Conservation (phyloP, 345 rosid genomes). For the Citrus medica region DNA sequence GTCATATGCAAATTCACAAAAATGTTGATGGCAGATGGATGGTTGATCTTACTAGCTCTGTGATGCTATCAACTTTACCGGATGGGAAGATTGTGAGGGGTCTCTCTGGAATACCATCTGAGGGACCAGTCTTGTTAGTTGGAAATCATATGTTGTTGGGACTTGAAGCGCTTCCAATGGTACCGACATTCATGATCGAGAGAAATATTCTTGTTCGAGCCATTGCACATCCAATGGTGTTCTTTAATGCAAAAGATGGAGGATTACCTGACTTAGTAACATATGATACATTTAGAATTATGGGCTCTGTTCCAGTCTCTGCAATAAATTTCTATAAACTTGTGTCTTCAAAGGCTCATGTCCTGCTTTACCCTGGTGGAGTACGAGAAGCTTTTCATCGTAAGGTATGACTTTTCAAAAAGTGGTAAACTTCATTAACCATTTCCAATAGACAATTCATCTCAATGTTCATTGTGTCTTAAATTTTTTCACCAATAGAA, state of each 20-base stretch:
- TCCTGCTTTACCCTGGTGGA: constrained; percentile 72
- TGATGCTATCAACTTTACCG: constrained; percentile 44
- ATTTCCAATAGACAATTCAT: too few relatives aligned
- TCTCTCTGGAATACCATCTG: constrained; percentile 48
- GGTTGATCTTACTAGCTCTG: constrained; percentile 21
- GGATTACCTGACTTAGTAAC: constrained; percentile 8
- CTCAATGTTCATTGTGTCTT: too few relatives aligned
- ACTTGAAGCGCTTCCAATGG: constrained; percentile 30
- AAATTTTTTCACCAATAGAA: too few relatives aligned
- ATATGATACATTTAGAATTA: constrained; percentile 36
- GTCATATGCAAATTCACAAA: neutral
- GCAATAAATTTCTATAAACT: constrained; percentile 56
- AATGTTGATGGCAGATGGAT: neutral
- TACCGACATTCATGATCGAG: constrained; percentile 23
- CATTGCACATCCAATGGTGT: constrained; percentile 44
- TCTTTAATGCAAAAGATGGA: constrained; percentile 16
- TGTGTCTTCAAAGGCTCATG: constrained; percentile 59
- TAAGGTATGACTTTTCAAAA: constrained; percentile 28
- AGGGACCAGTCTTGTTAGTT: constrained; percentile 54
- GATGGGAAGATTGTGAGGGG: constrained; percentile 50
- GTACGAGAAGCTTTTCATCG: constrained; percentile 69
- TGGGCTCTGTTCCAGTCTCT: constrained; percentile 73
- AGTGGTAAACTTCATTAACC: too few relatives aligned
- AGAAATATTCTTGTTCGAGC: constrained; percentile 44
- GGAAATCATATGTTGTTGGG: constrained; percentile 57